These are phyloP conservation scores for Fusarium equiseti DNA, from an alignment of 2,329 filamentous ascomycete species.

Conservation along the genomic window DNA sequence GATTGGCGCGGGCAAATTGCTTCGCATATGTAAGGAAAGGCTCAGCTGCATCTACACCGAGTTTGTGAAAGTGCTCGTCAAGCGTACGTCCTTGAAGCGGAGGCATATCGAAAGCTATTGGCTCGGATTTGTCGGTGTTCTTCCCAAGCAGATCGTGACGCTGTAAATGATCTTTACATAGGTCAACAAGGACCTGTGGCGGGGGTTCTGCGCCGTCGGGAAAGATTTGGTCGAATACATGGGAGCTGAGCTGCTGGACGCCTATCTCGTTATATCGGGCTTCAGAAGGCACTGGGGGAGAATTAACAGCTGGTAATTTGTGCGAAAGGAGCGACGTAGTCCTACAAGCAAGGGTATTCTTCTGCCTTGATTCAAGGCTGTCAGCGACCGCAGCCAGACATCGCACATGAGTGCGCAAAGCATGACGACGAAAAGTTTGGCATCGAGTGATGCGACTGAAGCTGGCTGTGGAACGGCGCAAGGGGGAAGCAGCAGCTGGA, in stretches of 20 bases:
- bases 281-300: constrained; percentile 60
- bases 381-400: constrained; percentile 58
- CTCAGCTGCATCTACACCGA: constrained; percentile 88
- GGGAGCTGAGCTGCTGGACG: constrained; percentile 89
- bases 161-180: constrained; percentile 84
- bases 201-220: constrained; percentile 66
- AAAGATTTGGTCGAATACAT: constrained; percentile 89
- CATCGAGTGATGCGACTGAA: constrained; percentile 66
- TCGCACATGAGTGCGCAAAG: constrained; percentile 55
- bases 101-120: constrained; percentile 89
- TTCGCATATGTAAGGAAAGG: constrained; percentile 84
- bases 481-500: constrained; percentile 52
- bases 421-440: constrained; percentile 56
- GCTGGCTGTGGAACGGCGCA: constrained; percentile 58
- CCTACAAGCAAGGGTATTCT: constrained; percentile 58
- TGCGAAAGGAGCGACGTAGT: neutral
- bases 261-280: constrained; percentile 91
- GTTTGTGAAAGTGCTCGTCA: constrained; percentile 92
- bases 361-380: constrained; percentile 30
- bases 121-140: constrained; percentile 80
- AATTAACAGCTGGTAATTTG: neutral
- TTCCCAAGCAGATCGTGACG: constrained; percentile 92
- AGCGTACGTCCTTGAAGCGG: constrained; percentile 81
- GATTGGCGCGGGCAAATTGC: constrained; percentile 73
- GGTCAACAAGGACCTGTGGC: constrained; percentile 77